Base-by-base conservation (phyloP, 345 rosid species). In the Triadica sebifera region DNA sequence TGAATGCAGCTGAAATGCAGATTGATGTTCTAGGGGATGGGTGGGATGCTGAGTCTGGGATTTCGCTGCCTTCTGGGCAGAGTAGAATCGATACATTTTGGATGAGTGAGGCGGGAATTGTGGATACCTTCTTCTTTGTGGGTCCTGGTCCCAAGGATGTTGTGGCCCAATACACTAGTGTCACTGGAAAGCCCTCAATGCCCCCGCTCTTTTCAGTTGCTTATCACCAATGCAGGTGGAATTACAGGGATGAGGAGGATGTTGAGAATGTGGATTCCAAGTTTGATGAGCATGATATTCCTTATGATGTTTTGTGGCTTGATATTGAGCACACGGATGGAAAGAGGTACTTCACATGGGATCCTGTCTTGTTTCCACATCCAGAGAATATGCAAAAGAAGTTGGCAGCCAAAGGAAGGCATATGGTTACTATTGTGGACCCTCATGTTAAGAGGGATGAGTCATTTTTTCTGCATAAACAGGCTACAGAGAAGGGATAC, bases 1-100 rank as follows among this genome's bases (percentile, higher is more conserved):
- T 96, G 77, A 96, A 96, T 80, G 96, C 98, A 24, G 99, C 99
- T 0, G 99, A 96, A 80, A 96, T 96, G 99, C 98, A 96, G 85
- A 93, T 96, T 83, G 99, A 96, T 84, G 98, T 96, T 17, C 73
- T 96, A 70, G 96, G 84, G 3, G 85, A 80, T 57, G 98, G 97
- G 13, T 96, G 99, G 99, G 89, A 91, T 84, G 91, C 93, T 1
- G 98, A 89, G 67, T 84, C 87, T 66, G 86, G 88, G 50, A 85
- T 91, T 79, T 71, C 85, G 19, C 77, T 87, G 77, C 95, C 93
- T 61, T 85, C 95, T 0, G 77, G 80, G 20, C 87, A 85, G 81
- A 83, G 82, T 58, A 86, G 91, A 67, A 84, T 93, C 2, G 98
- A 96, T 70, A 96, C 99, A 0, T 73, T 91, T 17, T 96, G 98